These are phyloP conservation scores for Alectoria sarmentosa DNA, from an alignment of 495 filamentous ascomycete genomes.

Conservation along the genomic window DNA sequence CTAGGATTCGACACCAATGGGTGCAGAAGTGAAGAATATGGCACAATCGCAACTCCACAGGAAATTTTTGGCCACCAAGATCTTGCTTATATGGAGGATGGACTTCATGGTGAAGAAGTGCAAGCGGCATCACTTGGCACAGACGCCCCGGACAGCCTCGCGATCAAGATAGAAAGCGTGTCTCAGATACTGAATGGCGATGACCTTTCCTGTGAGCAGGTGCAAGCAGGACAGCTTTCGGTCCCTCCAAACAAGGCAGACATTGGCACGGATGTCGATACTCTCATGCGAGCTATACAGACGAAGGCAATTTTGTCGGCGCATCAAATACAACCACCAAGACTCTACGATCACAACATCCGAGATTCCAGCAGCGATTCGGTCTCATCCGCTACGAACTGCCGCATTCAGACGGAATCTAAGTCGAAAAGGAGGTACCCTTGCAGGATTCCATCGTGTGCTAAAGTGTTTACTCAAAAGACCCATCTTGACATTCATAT, in stretches of 20 bases:
- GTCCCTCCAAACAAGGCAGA: background rate
- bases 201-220: background rate
- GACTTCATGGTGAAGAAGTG: background rate
- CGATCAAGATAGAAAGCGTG: slow-evolving; percentile 14
- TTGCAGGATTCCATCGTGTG: slow-evolving; percentile 68
- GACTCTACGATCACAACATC: slow-evolving; percentile 19
- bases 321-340: slow-evolving; percentile 31
- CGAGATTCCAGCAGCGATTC: slow-evolving; percentile 24
- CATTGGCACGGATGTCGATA: slow-evolving; percentile 72
- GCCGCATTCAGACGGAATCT: slow-evolving; percentile 22
- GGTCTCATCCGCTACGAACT: slow-evolving; percentile 24
- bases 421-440: slow-evolving; percentile 53
- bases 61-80: slow-evolving; percentile 20
- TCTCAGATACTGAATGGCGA: background rate
- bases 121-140: background rate
- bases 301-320: slow-evolving; percentile 47
- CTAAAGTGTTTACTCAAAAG: slow-evolving; percentile 83
- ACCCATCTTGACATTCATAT: slow-evolving; percentile 91
- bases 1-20: slow-evolving; percentile 6
- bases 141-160: background rate
- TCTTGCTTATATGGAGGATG: slow-evolving; percentile 4
- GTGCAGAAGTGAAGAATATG: background rate
- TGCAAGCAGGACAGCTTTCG: background rate
- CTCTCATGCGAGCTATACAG: slow-evolving; percentile 90
- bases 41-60: slow-evolving; percentile 16